Base-by-base conservation (phyloP, 768 basidiomycete species). In the Trametes cingulata region DNA sequence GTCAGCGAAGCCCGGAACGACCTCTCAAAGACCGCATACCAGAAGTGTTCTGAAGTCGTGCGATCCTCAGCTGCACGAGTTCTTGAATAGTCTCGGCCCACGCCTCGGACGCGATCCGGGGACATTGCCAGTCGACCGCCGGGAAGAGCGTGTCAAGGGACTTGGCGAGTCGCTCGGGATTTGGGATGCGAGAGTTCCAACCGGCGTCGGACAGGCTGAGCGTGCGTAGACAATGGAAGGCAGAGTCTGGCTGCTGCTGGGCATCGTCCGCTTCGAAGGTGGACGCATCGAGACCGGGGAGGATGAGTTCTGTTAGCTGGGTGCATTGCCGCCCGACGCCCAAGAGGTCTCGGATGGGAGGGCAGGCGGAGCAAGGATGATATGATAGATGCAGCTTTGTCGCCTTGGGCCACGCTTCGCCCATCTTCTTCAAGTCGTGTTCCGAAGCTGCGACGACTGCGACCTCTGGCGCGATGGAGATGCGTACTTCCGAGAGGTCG, bases 71-170 rank as follows among this genome's bases (percentile, higher is more conserved):
- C 19, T 41, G 48, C 9, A 62, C 61, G n/a, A 57, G 24, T 33
- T 56, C 61, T 33, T 62, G 41, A 17, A 62, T 29, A 22, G 61
- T 53, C 41, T 62, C 61, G 24, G 6, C 15, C 61, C 61, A 62
- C 15, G 51, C 13, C 20, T 56, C 55, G 24, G 55, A 46, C 10
- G 50, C 51, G 42, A 45, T 36, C 2, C 50, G 55, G 12, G 61
- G 55, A 19, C 45, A 57, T 24, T 20, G 50, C 61, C 61, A 62
- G 27, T 62, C 55, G 9, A 57, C 61, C 15, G 17, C 37, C 17
- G 61, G 61, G 45, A 56, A 62, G 9, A 57, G 50, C 29, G 22
- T 27, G 45, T 62, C 61, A 14, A 62, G 33, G 10, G 39, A 56
- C 24, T 15, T 12, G 8, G 61, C 61, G 15, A 62, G 36, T 1